Evolutionary conservation across 805 yeast genomes (phyloP).

Genomic region (Vanderwaltozyma polyspora): DNA sequence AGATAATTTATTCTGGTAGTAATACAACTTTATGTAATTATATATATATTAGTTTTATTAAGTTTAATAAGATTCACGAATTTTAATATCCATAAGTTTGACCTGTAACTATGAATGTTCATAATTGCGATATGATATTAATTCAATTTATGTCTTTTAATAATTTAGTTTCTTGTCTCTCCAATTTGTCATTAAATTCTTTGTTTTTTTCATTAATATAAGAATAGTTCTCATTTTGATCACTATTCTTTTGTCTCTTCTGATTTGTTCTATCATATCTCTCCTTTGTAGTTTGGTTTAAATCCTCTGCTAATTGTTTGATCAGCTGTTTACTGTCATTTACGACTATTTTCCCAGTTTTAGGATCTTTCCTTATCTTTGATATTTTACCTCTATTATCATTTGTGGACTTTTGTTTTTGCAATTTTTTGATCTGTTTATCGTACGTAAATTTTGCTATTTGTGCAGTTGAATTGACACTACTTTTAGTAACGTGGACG

Average conservation of each 20-base stretch:
- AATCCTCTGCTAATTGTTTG: constrained; percentile 11
- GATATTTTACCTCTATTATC: not conserved
- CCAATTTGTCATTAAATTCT: constrained; percentile 22
- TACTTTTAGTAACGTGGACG: not conserved
- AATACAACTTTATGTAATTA: too few species aligned
- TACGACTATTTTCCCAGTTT: constrained; percentile 8
- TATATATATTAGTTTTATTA: too few species aligned
- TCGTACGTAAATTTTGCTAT: constrained; percentile 23
- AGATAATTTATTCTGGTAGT: too few species aligned
- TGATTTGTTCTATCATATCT: constrained; percentile 10
- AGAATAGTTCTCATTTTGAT: constrained; percentile 6
- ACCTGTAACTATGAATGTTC: too few species aligned
- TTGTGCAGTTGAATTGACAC: constrained; percentile 7
- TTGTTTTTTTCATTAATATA: constrained; percentile 24
- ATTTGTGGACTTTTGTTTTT: not conserved
- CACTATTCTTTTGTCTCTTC: constrained; percentile 3
- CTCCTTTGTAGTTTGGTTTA: constrained; percentile 10
- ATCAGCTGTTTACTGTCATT: constrained; percentile 14
- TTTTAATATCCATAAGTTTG: too few species aligned
- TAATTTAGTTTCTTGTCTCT: constrained; percentile 5
- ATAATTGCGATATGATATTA: not conserved
- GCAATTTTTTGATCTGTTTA: constrained; percentile 15
- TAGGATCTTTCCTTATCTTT: constrained; percentile 5
- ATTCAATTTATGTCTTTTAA: not conserved
- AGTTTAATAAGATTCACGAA: too few species aligned